These are phyloP conservation scores for Phytophthora hibernalis DNA, from an alignment of 352 stramenopile genomes.

Conservation along the genomic window DNA sequence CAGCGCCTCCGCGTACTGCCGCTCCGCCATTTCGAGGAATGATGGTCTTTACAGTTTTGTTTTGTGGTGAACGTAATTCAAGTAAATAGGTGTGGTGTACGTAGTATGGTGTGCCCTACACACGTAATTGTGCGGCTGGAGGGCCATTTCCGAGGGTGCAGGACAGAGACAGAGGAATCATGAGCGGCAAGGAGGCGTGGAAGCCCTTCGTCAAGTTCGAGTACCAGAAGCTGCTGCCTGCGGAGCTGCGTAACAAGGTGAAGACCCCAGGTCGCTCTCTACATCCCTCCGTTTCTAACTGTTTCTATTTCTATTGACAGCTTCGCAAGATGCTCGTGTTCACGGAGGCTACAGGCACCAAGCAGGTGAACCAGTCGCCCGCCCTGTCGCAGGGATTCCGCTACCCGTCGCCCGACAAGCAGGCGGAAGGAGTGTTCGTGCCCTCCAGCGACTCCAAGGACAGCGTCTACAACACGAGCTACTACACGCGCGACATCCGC, in stretches of 20 bases:
- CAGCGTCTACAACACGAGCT: constrained; percentile 87
- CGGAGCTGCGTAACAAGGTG: constrained; percentile 74
- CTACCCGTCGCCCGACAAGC: constrained; percentile 79
- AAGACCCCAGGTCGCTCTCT: background rate
- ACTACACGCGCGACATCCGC: constrained; percentile 90
- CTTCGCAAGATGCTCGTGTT: constrained; percentile 86
- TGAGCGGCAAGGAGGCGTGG: constrained; percentile 73
- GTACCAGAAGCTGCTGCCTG: constrained; percentile 77
- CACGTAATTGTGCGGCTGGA: background rate
- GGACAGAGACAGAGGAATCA: constrained; percentile 5
- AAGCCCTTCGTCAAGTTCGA: constrained; percentile 86
- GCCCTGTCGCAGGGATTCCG: constrained; percentile 70
- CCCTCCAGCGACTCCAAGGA: constrained; percentile 79
- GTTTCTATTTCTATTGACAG: constrained; percentile 32
- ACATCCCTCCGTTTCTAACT: background rate
- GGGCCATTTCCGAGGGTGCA: constrained; percentile 24
- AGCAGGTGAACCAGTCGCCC: constrained; percentile 79
- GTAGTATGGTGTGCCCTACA: background rate
- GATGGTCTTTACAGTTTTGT: too few species aligned
- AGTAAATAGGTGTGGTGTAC: too few species aligned
- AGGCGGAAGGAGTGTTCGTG: constrained; percentile 71
- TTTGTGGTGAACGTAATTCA: too few species aligned
- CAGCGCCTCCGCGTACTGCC: constrained; percentile 78
- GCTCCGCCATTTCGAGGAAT: constrained; percentile 42
- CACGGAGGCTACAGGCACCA: constrained; percentile 76